phyloP scores from a whole-genome alignment of 805 yeast genomes.

The Priceomyces haplophilus region DNA sequence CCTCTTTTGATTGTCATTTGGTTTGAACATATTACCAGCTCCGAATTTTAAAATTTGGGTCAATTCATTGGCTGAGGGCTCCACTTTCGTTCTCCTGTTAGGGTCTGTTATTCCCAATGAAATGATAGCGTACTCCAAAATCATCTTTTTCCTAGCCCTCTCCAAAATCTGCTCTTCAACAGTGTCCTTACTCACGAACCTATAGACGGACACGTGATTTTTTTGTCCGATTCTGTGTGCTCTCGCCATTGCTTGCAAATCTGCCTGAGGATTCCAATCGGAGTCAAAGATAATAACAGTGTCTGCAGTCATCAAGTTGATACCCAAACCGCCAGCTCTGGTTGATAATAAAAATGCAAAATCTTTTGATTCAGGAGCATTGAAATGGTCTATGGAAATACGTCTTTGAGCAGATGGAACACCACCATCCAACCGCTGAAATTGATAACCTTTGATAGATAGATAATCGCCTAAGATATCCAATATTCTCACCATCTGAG shows the following conservation, averaged over 20 bases:
- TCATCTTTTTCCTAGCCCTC: conserved; percentile 97
- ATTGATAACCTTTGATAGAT: conserved; percentile 78
- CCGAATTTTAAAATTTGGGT: conserved; percentile 95
- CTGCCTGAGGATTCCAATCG: conserved; percentile 99
- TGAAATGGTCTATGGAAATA: conserved; percentile 93
- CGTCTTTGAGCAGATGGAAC: conserved; percentile 91
- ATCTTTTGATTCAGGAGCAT: conserved; percentile 89
- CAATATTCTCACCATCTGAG: conserved; percentile 96
- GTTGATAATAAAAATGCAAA: conserved; percentile 88
- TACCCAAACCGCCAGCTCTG: conserved; percentile 98
- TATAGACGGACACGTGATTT: conserved; percentile 93
- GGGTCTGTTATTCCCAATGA: conserved; percentile 92
- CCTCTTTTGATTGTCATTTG: conserved; percentile 91
- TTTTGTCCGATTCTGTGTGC: conserved; percentile 99
- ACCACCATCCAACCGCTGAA: conserved; percentile 95
- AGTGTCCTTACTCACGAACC: conserved; percentile 97
- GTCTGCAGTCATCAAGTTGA: conserved; percentile 98
- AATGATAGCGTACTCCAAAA: conserved; percentile 94
- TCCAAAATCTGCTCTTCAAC: conserved; percentile 97
- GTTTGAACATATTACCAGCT: conserved; percentile 97
- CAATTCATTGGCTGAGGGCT: conserved; percentile 81
- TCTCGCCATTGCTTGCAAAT: conserved; percentile 98
- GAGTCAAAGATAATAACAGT: conserved; percentile 97
- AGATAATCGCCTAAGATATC: conserved; percentile 94
- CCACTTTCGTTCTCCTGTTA: conserved; percentile 49